Conservation (phyloP, 2,329 filamentous ascomycete species). For the Venturia oleaginea region DNA sequence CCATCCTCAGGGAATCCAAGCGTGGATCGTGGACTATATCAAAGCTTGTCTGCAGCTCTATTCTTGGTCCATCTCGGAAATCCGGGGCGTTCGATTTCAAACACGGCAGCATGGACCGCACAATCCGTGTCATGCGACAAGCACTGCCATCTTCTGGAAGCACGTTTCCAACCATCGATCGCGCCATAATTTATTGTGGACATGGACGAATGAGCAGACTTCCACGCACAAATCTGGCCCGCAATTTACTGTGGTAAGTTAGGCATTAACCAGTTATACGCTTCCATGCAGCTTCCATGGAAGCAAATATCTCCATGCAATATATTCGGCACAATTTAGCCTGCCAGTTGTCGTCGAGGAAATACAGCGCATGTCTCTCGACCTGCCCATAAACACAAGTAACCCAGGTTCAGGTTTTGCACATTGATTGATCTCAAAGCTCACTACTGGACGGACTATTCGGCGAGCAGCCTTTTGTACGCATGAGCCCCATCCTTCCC, state of each 20-base stretch:
- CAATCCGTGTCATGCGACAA: not conserved
- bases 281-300: not conserved
- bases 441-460: not conserved
- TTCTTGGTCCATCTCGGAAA: not conserved
- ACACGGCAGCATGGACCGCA: not conserved
- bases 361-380: not conserved
- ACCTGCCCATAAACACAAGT: not conserved
- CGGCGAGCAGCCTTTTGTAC: not conserved
- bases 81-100: not conserved
- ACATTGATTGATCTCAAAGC: not conserved
- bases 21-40: not conserved
- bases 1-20: too few species aligned
- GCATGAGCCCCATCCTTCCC: not conserved
- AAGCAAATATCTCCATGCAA: not conserved
- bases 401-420: not conserved
- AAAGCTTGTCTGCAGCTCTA: not conserved
- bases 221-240: not conserved
- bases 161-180: not conserved
- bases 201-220: not conserved
- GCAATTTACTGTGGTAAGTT: not conserved
- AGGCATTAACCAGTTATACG: not conserved
- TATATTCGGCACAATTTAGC: not conserved
- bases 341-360: not conserved
- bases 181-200: not conserved
- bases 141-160: not conserved